phyloP scores from a whole-genome alignment of 1,284 basidiomycete species.

The Fomitopsis pinicola region DNA sequence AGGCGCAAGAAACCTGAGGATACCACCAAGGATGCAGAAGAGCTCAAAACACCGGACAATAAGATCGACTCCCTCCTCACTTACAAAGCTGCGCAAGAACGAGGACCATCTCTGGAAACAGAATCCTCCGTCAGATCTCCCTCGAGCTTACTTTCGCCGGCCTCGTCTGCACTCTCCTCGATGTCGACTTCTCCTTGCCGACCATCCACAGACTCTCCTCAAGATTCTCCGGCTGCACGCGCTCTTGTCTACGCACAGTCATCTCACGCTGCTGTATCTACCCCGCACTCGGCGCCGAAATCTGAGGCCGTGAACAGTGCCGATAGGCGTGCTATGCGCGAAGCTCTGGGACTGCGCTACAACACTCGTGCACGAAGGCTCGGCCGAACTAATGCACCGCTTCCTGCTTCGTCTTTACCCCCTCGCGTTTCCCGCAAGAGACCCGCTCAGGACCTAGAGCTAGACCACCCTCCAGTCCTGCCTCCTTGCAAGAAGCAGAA shows the following conservation, averaged over 20 bases:
- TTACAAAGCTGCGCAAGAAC: slow-evolving; percentile 13
- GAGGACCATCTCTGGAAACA: slow-evolving; percentile 4
- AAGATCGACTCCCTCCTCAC: slow-evolving; percentile 16
- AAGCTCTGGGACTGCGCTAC: not conserved
- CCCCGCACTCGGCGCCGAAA: not conserved
- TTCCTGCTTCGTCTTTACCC: not conserved
- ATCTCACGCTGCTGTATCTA: not conserved
- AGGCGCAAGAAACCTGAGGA: not conserved
- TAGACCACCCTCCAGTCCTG: not conserved
- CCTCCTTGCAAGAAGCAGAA: not conserved
- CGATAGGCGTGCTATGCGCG: not conserved
- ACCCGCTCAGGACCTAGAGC: not conserved
- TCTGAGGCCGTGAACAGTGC: not conserved
- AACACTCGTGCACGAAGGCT: not conserved
- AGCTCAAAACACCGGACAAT: not conserved
- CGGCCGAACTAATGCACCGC: not conserved
- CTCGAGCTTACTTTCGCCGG: slow-evolving; percentile 13
- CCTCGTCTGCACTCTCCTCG: slow-evolving; percentile 17
- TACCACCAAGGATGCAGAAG: not conserved
- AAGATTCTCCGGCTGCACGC: not conserved
- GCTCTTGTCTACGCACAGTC: not conserved
- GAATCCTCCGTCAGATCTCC: not conserved
- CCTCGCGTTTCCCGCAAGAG: not conserved
- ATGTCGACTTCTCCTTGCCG: slow-evolving; percentile 9
- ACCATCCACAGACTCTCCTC: slow-evolving; percentile 3